Evolutionary conservation across 129 eudicot species (phyloP), one percentile per base, ranked within the genome.

Genomic region (Lactuca sativa): DNA sequence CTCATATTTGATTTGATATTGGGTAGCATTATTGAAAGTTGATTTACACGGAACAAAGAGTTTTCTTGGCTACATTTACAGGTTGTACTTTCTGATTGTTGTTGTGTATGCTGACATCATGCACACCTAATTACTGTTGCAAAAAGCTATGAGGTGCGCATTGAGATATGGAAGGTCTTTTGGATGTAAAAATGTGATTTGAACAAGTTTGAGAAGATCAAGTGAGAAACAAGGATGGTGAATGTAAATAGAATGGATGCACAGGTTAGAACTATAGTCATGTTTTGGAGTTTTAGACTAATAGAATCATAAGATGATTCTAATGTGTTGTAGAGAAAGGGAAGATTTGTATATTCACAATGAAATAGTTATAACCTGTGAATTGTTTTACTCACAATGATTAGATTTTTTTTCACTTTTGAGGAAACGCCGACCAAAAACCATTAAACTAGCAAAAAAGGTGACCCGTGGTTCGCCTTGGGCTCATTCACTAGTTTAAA

Each of bases 121-220:
- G 2, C 82, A 81, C 14, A 1, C 21, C 21, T 21, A 21, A 21
- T 69, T 65, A 47, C 41, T 6, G 34, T 78, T 51, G 11, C 59
- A 78, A 54, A 75, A 80, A 76, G 92, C 92, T 47, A 86, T 76
- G 63, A 84, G 76, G 58, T 81, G 67, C 30, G 83, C 86, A 18
- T 74, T 61, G 52, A 78, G 81, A 65, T 18, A 36, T 0, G 82
- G 90, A 48, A 85, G 90, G 56, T 81, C 80, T 31, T 15, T 65
- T 74, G 51, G 78, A 63, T 34, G 78, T 48, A 43, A 84, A 84
- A 31, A 75, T 78, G 72, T 79, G 62, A 63, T 81, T 74, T 78
- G 78, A 75, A 75, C 95, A 87, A 4, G 77, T 65, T 69, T 66
- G 70, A 30, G 88, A 73, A 25, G 75, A 56, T 67, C 80, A 78